Conservation (phyloP, 768 basidiomycete genomes). For the Boletus vinaceobasis region DNA sequence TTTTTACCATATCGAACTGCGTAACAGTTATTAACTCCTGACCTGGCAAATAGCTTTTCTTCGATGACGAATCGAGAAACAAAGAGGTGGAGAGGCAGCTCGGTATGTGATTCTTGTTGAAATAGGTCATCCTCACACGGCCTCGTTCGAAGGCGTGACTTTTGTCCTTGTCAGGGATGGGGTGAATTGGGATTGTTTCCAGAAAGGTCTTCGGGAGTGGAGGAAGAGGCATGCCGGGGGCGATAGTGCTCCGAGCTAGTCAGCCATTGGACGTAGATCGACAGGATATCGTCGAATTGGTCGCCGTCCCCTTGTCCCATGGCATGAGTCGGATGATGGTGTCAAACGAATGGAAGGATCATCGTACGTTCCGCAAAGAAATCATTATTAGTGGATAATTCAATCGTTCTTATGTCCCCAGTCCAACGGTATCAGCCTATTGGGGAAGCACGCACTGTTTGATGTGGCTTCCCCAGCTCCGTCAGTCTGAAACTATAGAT, state of each 20-base stretch:
- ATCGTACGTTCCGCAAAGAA: slow-evolving; percentile 6
- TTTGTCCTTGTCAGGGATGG: slow-evolving; percentile 72
- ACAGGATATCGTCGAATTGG: neutral
- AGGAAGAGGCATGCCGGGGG: slow-evolving; percentile 41
- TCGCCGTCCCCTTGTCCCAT: neutral
- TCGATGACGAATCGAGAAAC: slow-evolving; percentile 64
- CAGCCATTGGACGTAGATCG: neutral
- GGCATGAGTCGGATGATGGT: neutral
- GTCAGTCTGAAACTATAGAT: neutral
- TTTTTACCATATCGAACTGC: neutral
- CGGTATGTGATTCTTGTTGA: slow-evolving; percentile 32
- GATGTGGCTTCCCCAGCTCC: neutral
- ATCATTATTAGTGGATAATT: neutral
- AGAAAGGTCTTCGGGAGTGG: slow-evolving; percentile 73
- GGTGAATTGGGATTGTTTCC: slow-evolving; percentile 56
- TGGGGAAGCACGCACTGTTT: slow-evolving; percentile 2
- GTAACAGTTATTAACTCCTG: neutral
- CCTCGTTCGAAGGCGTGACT: slow-evolving; percentile 61
- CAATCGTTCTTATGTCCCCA: neutral
- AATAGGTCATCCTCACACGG: neutral
- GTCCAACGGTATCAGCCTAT: slow-evolving; percentile 1
- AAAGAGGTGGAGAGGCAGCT: slow-evolving; percentile 50
- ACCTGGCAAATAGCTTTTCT: slow-evolving; percentile 47
- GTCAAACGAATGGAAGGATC: neutral
- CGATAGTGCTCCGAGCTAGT: slow-evolving; percentile 8